Base-by-base conservation (phyloP, 352 stramenopile species). In the Saprolegnia diclina region DNA sequence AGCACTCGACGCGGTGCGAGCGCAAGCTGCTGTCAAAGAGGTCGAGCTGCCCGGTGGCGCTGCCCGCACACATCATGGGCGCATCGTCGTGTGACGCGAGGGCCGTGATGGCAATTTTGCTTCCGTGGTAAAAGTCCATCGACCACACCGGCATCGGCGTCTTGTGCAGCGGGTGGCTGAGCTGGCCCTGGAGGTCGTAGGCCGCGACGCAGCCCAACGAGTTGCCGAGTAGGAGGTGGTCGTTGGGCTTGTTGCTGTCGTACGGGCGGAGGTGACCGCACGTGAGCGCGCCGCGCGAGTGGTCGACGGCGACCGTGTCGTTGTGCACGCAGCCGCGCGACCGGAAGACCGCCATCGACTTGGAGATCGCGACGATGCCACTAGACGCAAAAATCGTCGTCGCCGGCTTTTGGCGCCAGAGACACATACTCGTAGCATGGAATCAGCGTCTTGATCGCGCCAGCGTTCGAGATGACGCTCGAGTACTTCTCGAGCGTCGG, bases 401-500 rank as follows among this genome's bases (percentile, higher is more conserved):
- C 45, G 22, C 16, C 29, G 19, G 26, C 46, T 62, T 53, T 1
- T 11, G 22, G 32, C 26, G 32, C 11, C 16, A 67, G n/a, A 29
- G 16, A 13, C 1, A 48, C 21, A 26, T 67, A 65, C 65, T 38
- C 57, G 44, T 67, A 72, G 35, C 32, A 53, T 19, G 65, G 59
- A 32, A 68, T 53, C n/a, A 72, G 19, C 22, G 62, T 44, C 22
- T 72, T 72, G 38, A 72, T 57, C n/a, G 65, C 22, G 6, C 54
- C 46, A 3, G 38, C 10, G 29, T 67, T 72, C 4, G 59, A 65
- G 29, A 57, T 24, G 32, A 72, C 44, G 32, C 55, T 67, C 42
- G 65, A 67, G 65, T 72, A 72, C 55, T 72, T 72, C 5, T 72
- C 65, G 21, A 72, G 18, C 10, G 65, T 67, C 21, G 65, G 65